Conservation (phyloP, 73 alveolate species). For the Paramecium primaurelia region DNA sequence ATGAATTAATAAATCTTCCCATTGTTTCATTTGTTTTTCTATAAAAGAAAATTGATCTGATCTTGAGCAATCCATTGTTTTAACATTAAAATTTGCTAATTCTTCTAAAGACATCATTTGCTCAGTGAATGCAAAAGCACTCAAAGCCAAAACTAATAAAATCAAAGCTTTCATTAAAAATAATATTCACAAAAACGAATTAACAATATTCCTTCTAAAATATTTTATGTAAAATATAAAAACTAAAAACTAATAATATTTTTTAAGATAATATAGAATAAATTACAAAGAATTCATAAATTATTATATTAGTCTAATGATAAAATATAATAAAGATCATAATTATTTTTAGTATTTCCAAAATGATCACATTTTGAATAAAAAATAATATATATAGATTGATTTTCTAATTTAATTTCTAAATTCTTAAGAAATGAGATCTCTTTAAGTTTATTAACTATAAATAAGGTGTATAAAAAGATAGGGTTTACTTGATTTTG, state of each 20-base stretch:
- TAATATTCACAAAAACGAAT: neutral
- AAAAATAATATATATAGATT: no score
- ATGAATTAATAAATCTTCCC: conserved; percentile 11
- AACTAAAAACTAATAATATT: neutral
- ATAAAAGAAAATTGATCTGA: neutral
- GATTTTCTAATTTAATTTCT: no score
- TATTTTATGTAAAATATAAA: neutral
- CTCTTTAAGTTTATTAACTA: no score
- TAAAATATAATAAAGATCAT: no score
- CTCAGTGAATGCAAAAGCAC: conserved; percentile 11
- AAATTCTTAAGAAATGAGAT: no score
- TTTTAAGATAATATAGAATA: no score
- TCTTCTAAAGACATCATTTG: conserved; percentile 44
- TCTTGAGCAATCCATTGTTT: conserved; percentile 4
- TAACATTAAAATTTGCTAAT: neutral
- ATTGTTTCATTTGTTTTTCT: neutral
- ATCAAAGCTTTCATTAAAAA: neutral
- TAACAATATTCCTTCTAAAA: neutral
- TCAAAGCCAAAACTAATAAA: neutral
- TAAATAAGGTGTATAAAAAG: no score
- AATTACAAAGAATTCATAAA: no score
- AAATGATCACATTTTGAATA: no score
- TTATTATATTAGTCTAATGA: no score
- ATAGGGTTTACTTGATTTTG: no score
- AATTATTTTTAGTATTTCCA: no score